phyloP scores from a whole-genome alignment of 164 flowering plant species.

The Tinospora cordifolia region DNA sequence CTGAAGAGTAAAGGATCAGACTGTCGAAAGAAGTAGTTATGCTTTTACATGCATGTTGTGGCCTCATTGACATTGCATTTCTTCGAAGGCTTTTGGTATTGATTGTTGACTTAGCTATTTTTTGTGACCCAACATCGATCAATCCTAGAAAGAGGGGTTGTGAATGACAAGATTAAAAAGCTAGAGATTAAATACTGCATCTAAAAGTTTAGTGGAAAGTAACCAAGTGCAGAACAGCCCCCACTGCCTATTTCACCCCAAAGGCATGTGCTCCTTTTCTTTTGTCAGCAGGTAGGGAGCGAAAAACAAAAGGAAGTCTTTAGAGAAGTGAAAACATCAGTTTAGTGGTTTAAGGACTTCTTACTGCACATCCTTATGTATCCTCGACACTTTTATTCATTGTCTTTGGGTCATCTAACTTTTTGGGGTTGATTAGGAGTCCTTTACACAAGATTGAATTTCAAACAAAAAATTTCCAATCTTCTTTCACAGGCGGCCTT shows the following conservation, averaged over 20 bases:
- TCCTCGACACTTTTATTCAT: background rate
- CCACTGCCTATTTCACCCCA: too few species aligned
- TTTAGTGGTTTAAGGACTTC: background rate
- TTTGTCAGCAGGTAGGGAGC: background rate
- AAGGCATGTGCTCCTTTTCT: background rate
- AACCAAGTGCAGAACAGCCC: background rate
- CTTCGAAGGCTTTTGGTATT: too few species aligned
- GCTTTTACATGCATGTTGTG: too few species aligned
- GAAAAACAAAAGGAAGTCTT: background rate
- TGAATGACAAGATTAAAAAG: too few species aligned
- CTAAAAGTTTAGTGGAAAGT: background rate
- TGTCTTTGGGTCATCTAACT: too few species aligned
- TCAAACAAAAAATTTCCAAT: background rate
- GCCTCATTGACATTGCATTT: too few species aligned
- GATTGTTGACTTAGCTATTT: too few species aligned
- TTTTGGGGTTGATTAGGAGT: background rate
- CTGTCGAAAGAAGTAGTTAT: too few species aligned
- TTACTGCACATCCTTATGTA: background rate
- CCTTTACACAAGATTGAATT: background rate
- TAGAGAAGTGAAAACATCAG: background rate
- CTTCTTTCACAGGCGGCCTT: slow-evolving; percentile 63
- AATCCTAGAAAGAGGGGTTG: too few species aligned
- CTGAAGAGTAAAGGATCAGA: too few species aligned
- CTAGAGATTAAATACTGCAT: background rate
- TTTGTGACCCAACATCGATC: too few species aligned